Percentiles rank a stretch among this genome's conserved stretches.
phyloP scores from a whole-genome alignment of 495 filamentous ascomycete genomes.

The Penicillium herquei region DNA sequence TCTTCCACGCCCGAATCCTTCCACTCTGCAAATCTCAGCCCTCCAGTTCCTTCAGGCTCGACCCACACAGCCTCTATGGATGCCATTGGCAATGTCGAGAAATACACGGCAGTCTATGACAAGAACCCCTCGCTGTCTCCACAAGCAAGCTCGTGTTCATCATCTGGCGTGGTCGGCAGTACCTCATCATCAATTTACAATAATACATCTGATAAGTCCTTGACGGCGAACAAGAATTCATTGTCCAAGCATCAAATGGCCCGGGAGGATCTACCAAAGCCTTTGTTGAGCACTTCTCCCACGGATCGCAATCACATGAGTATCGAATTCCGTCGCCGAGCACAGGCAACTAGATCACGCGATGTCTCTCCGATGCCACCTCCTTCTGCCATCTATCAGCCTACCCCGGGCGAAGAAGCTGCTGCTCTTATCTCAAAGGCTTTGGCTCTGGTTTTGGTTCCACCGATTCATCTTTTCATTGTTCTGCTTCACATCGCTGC shows the following conservation, averaged over 20 bases:
- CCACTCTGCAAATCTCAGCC: conserved; percentile 51
- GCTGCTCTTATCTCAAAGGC: conserved; percentile 71
- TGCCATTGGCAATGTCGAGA: conserved; percentile 21
- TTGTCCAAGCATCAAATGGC: background rate
- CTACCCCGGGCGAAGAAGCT: conserved; percentile 54
- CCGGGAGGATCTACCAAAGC: background rate
- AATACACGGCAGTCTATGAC: background rate
- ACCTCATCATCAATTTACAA: too few relatives aligned
- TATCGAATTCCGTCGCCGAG: conserved; percentile 52
- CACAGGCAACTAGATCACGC: conserved; percentile 52
- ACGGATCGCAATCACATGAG: conserved; percentile 48
- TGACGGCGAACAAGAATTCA: background rate
- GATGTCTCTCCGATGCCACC: conserved; percentile 70
- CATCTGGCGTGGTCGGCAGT: background rate
- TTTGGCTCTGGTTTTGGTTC: conserved; percentile 68
- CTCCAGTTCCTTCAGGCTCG: conserved; percentile 19
- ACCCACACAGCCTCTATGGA: conserved; percentile 29
- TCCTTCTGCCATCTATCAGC: conserved; percentile 61
- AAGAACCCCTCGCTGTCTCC: background rate
- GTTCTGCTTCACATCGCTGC: conserved; percentile 79
- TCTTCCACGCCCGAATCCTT: conserved; percentile 62
- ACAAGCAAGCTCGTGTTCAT: background rate
- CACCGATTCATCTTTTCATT: conserved; percentile 70
- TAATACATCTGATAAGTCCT: background rate
- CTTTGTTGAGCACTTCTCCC: conserved; percentile 22